phyloP scores from a whole-genome alignment of 352 stramenopile species.

The Pythium utonaiense region DNA sequence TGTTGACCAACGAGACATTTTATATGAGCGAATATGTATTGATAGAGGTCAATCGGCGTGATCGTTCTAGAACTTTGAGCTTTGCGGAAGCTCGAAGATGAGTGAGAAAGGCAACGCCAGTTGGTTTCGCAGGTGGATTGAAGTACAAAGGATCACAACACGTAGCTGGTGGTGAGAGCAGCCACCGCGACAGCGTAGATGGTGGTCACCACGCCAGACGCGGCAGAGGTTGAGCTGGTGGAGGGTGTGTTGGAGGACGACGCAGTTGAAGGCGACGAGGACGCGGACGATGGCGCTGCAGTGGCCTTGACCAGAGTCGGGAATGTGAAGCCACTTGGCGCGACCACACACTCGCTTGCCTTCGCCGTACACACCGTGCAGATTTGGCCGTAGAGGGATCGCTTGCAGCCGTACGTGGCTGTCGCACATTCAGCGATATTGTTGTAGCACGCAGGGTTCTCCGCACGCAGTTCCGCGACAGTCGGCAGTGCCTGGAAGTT shows the following conservation, averaged over 20 bases:
- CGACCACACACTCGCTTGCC: slow-evolving; percentile 27
- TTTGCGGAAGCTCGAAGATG: background rate
- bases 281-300: slow-evolving; percentile 4
- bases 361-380: slow-evolving; percentile 40
- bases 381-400: slow-evolving; percentile 50
- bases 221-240: background rate
- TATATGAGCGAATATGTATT: slow-evolving; percentile 10
- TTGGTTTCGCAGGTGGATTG: background rate
- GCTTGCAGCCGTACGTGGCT: slow-evolving; percentile 55
- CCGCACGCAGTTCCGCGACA: slow-evolving; percentile 29
- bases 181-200: background rate
- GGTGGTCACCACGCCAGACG: background rate
- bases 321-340: slow-evolving; percentile 33
- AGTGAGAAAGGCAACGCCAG: slow-evolving; percentile 1
- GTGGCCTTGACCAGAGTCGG: slow-evolving; percentile 31
- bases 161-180: background rate
- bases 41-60: slow-evolving; percentile 2
- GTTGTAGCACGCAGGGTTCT: slow-evolving; percentile 62
- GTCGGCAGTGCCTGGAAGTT: slow-evolving; percentile 50
- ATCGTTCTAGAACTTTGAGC: background rate
- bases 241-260: background rate
- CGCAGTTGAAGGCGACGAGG: background rate
- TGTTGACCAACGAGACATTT: background rate
- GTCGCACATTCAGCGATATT: slow-evolving; percentile 52
- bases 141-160: background rate